These are phyloP conservation scores for Saprolegnia parasitica DNA, from an alignment of 352 stramenopile species.

Conservation along the genomic window DNA sequence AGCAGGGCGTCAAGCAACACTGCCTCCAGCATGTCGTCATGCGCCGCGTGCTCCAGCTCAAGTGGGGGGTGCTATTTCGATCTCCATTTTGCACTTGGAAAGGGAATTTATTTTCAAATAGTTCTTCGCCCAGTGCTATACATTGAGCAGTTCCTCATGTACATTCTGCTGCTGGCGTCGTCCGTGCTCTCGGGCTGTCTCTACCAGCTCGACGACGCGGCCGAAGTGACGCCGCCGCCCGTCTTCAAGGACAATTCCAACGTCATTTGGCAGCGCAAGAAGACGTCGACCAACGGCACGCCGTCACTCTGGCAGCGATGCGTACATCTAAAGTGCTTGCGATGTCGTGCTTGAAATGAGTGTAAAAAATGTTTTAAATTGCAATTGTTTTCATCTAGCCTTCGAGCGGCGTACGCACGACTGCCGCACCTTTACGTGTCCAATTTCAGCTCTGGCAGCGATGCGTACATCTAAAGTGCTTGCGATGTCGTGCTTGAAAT, in stretches of 20 bases:
- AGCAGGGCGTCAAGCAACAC: slow-evolving; percentile 23
- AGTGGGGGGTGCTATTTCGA: slow-evolving; percentile 20
- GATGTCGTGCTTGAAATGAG: too few species aligned
- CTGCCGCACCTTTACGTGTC: too few species aligned
- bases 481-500: too few species aligned
- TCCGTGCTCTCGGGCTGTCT: slow-evolving; percentile 25
- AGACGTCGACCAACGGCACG: not conserved
- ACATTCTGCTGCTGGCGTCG: slow-evolving; percentile 22
- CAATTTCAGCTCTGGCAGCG: too few species aligned
- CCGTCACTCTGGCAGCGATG: too few species aligned
- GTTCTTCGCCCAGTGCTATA: slow-evolving; percentile 29
- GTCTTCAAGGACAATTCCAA: too few species aligned
- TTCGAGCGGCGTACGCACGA: too few species aligned
- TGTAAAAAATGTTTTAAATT: too few species aligned
- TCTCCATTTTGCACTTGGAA: not conserved
- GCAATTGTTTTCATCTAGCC: too few species aligned
- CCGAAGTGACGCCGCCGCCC: too few species aligned
- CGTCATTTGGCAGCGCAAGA: not conserved
- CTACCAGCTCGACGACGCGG: slow-evolving; percentile 24
- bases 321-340: too few species aligned
- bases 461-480: too few species aligned
- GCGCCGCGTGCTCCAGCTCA: slow-evolving; percentile 25
- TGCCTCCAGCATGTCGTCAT: slow-evolving; percentile 26
- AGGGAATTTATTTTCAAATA: slow-evolving; percentile 4
- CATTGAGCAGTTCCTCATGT: slow-evolving; percentile 29